A percentile compares a stretch with the other conserved stretches of the same genome.
Evolutionary conservation across 805 yeast species (phyloP).

Genomic region (Candida takata): DNA sequence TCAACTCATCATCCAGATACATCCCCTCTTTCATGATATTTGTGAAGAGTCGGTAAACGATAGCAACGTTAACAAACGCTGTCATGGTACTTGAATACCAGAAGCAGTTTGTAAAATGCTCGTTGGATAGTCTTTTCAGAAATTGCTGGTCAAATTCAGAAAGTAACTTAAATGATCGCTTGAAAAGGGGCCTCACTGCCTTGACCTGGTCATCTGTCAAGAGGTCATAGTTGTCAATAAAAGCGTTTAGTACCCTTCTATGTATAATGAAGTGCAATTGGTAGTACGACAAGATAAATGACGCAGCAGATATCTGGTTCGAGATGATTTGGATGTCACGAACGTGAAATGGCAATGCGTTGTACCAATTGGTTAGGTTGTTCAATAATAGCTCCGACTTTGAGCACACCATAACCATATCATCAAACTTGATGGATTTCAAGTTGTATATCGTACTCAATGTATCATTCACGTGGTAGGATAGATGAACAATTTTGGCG

Average conservation of each 20-base stretch:
- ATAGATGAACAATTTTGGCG: conserved; percentile 21
- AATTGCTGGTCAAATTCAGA: conserved; percentile 14
- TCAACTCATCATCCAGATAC: conserved; percentile 15
- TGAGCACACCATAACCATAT: conserved; percentile 13
- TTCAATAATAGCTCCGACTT: conserved; percentile 13
- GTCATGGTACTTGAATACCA: conserved; percentile 8
- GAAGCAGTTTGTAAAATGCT: conserved; percentile 15
- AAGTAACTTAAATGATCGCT: conserved; percentile 11
- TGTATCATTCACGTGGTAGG: conserved; percentile 19
- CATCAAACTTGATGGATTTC: conserved; percentile 20
- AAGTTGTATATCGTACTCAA: conserved; percentile 19
- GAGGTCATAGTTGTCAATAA: conserved; percentile 14
- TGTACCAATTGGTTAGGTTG: conserved; percentile 20
- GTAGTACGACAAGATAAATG: conserved; percentile 20
- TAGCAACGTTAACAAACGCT: conserved; percentile 20
- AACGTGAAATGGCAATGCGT: conserved; percentile 14
- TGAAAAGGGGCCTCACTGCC: conserved; percentile 14
- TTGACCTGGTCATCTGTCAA: conserved; percentile 8
- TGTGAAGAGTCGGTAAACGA: conserved; percentile 13
- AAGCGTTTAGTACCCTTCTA: conserved; percentile 19
- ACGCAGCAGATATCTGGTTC: conserved; percentile 15
- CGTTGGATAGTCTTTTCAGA: conserved; percentile 14
- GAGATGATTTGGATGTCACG: conserved; percentile 8
- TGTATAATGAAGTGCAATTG: conserved; percentile 17
- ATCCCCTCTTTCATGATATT: conserved; percentile 13